Conservation (phyloP, 2,329 filamentous ascomycete genomes). For the Diaporthe sp. region DNA sequence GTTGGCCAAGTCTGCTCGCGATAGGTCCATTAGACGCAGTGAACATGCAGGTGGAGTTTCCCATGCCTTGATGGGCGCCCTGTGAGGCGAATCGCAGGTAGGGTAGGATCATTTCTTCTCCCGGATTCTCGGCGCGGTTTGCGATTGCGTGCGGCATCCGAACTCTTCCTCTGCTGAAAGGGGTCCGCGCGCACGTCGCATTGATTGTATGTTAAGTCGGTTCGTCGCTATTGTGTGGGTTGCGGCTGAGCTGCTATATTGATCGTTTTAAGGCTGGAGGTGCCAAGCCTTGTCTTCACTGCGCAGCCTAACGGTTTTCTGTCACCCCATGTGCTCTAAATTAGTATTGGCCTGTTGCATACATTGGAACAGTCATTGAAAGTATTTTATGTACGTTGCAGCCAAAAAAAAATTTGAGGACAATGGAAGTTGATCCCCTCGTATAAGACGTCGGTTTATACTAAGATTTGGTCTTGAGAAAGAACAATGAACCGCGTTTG, state of each 20-base stretch:
- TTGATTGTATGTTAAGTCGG: background rate
- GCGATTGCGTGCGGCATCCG: slow-evolving; percentile 10
- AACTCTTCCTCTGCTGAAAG: background rate
- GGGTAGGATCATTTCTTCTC: background rate
- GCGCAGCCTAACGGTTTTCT: background rate
- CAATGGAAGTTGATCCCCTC: too few relatives aligned
- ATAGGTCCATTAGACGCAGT: slow-evolving; percentile 6
- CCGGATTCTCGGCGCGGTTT: slow-evolving; percentile 1
- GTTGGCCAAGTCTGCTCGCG: background rate
- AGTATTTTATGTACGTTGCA: rapidly evolving
- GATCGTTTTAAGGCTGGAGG: background rate
- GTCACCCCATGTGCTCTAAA: background rate
- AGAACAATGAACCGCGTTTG: background rate
- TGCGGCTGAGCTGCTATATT: slow-evolving; percentile 20
- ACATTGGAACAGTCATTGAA: background rate
- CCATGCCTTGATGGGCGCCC: background rate
- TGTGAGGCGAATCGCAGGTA: slow-evolving; percentile 1
- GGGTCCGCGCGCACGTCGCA: slow-evolving; percentile 21
- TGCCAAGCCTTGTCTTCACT: slow-evolving; percentile 2
- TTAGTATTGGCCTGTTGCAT: background rate
- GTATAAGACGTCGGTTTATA: background rate
- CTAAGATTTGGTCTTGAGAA: background rate
- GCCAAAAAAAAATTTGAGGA: background rate
- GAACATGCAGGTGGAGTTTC: slow-evolving; percentile 1
- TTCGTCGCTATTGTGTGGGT: background rate